Base-by-base conservation (phyloP, 78 protist species). In the Dictyostelium brefeldianum region DNA sequence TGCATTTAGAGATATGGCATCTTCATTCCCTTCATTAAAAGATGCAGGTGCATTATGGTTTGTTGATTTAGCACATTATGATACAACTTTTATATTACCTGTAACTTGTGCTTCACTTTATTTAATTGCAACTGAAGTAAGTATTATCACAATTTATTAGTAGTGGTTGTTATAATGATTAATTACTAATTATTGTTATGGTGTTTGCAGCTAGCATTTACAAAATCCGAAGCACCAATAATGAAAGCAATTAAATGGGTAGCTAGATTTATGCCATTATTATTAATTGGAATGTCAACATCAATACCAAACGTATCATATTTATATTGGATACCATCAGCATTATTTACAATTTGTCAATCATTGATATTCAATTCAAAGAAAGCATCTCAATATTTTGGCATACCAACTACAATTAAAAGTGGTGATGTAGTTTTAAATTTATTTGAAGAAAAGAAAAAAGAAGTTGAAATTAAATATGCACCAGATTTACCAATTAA, bases 301-400 rank as follows among this genome's bases (percentile, higher is more conserved):
- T 77, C 84, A 1, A 87, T 87, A 20, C 93, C 93, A 57, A 47
- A 50, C 15, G 54, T 81, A 47, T 47, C 64, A 48, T 87, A 87
- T 77, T 78, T 87, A 18, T 87, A 87, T 77, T 77, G 83, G 93
- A 77, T 87, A 5, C 93, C 93, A 47, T 87, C 93, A 25, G 41
- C 62, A 25, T 11, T 87, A n/a, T 87, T 87, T 31, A 54, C 93
- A 59, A 17, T 87, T 47, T 53, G 50, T 7, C 84, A 77, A 51
- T 9, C 79, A 0, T 22, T 27, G n/a, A 53, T 51, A 47, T 87
- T 87, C 54, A 56, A 65, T 29, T 77, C 83, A 47, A 4, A 18
- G 14, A 65, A 41, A 56, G 43, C 53, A 15, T 87, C 48, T 20
- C 64, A 87, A 47, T 7, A 25, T 18, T 46, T 84, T 57, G 92